Evolutionary conservation across 1,284 basidiomycete species (phyloP).

Genomic region (Heterobasidion annosum): DNA sequence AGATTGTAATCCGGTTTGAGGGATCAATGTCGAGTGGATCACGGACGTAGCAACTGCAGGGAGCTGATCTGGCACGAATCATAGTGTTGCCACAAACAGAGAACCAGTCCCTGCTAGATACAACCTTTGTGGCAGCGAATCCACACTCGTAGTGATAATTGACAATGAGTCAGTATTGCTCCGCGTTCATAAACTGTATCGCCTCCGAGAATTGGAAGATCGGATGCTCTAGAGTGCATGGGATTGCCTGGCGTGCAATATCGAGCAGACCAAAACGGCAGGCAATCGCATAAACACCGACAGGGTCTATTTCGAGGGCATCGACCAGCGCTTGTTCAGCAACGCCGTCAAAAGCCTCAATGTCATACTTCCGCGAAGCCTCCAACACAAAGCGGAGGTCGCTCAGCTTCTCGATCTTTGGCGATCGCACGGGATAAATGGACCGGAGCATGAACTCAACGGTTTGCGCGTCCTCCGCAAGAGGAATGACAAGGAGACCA

Average conservation of each 20-base stretch:
- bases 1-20: too few species aligned
- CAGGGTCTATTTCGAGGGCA: background rate
- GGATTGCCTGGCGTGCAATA: background rate
- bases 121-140: background rate
- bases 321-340: background rate
- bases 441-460: constrained; percentile 6
- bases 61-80: too few species aligned
- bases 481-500: background rate
- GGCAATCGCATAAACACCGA: background rate
- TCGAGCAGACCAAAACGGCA: background rate
- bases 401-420: background rate
- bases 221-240: background rate
- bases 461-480: constrained; percentile 4
- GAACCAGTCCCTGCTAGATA: background rate
- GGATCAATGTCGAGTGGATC: too few species aligned
- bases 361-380: constrained; percentile 8
- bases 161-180: background rate
- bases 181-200: background rate
- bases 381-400: background rate
- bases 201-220: background rate
- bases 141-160: background rate
- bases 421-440: constrained; percentile 7
- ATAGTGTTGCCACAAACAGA: background rate
- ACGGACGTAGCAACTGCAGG: too few species aligned
- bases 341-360: background rate